Evolutionary conservation across 2,329 filamentous ascomycete species (phyloP).

Genomic region (Monilinia laxa): DNA sequence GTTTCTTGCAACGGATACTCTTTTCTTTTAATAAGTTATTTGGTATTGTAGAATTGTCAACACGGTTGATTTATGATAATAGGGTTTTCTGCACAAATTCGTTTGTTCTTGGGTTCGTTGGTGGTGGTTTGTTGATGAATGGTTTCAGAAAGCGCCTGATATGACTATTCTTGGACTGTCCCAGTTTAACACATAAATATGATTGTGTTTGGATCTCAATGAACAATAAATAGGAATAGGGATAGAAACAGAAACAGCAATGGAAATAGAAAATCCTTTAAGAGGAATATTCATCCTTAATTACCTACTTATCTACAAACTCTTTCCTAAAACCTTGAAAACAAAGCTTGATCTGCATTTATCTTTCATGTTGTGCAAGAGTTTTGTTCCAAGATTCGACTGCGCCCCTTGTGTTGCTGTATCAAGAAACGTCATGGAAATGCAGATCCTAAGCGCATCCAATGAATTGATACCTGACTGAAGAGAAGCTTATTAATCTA

Average conservation of each 20-base stretch:
- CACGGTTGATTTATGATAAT: not conserved
- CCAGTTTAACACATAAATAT: constrained; percentile 13
- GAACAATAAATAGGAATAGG: not conserved
- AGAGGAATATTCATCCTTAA: not conserved
- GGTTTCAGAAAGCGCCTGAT: constrained; percentile 25
- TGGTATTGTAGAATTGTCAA: not conserved
- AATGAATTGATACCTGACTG: not conserved
- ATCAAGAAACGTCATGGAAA: constrained; percentile 19
- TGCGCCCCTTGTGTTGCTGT: constrained; percentile 17
- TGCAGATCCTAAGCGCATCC: not conserved
- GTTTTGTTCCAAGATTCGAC: constrained; percentile 17
- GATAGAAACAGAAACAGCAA: not conserved
- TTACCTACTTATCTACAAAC: not conserved
- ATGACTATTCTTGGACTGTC: constrained; percentile 21
- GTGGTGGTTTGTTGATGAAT: constrained; percentile 6
- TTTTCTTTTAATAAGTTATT: constrained; percentile 7
- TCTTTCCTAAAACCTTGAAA: not conserved
- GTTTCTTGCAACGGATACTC: not conserved
- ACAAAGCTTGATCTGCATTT: constrained; percentile 22
- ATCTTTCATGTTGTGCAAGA: constrained; percentile 17
- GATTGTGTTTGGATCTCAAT: constrained; percentile 20
- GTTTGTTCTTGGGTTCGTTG: constrained; percentile 22
- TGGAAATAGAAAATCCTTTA: not conserved
- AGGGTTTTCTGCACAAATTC: not conserved
- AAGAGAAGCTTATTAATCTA: constrained; percentile 13